A percentile compares a stretch with the other conserved stretches of the same genome.
Conservation (phyloP, 1,139 yeast species). For the Saccharomycopsis hybrid region DNA sequence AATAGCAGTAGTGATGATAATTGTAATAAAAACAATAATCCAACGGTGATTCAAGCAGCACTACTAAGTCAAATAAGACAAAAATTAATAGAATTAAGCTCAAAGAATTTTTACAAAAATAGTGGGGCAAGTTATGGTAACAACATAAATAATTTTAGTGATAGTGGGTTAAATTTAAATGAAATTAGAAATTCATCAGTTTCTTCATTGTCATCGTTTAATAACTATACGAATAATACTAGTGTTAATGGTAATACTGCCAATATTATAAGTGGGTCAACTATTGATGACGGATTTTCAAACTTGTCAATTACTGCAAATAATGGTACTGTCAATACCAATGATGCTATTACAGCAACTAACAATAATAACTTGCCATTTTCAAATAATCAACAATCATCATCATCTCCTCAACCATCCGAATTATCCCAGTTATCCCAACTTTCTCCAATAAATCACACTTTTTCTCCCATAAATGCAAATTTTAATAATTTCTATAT, state of each 20-base stretch:
- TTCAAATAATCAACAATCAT: conserved; percentile 8
- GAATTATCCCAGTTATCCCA: too few relatives aligned
- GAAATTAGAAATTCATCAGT: conserved; percentile 20
- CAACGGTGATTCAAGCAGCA: too few relatives aligned
- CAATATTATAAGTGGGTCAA: too few relatives aligned
- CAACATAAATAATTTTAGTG: background rate
- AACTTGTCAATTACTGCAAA: too few relatives aligned
- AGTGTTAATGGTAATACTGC: background rate
- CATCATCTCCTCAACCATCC: too few relatives aligned
- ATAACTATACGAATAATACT: conserved; percentile 21
- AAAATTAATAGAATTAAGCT: conserved; percentile 30
- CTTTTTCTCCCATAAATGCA: conserved; percentile 20
- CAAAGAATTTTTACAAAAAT: conserved; percentile 3
- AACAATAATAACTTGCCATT: conserved; percentile 8
- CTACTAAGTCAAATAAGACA: conserved; percentile 32
- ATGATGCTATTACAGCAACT: conserved; percentile 8
- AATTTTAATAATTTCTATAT: conserved; percentile 14
- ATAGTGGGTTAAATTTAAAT: too few relatives aligned
- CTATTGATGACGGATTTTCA: too few relatives aligned
- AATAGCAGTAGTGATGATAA: too few relatives aligned
- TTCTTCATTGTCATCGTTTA: conserved; percentile 18
- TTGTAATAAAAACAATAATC: too few relatives aligned
- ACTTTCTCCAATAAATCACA: conserved; percentile 18
- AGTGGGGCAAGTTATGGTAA: background rate
- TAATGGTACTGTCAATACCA: conserved; percentile 24